These are phyloP conservation scores for Trametes cinnabarina DNA, from an alignment of 768 basidiomycete species.

Conservation along the genomic window DNA sequence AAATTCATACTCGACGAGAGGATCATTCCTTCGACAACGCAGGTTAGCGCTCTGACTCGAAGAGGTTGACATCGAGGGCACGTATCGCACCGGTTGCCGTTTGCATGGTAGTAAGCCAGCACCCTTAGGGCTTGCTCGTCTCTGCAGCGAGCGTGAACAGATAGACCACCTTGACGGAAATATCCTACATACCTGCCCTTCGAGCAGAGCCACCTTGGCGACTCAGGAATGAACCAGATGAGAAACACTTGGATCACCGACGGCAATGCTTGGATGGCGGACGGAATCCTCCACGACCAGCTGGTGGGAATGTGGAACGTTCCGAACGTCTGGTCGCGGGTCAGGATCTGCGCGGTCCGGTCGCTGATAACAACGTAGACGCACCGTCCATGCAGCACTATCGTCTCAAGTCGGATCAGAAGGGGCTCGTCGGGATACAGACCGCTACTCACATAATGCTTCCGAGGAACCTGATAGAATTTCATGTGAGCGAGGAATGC, in stretches of 20 bases:
- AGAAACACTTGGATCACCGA: constrained; percentile 34
- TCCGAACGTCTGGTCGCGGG: constrained; percentile 33
- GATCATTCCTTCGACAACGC: constrained; percentile 37
- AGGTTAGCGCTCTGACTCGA: not conserved
- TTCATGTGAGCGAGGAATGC: not conserved
- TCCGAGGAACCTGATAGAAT: constrained; percentile 31
- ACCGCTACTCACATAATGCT: constrained; percentile 32
- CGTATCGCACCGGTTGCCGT: constrained; percentile 31
- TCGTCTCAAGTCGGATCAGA: not conserved
- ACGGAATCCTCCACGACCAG: constrained; percentile 46
- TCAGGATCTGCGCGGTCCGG: not conserved
- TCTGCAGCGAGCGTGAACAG: constrained; percentile 10
- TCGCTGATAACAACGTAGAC: not conserved
- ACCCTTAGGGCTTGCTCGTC: constrained; percentile 35
- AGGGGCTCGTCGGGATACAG: not conserved
- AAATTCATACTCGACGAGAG: constrained; percentile 59
- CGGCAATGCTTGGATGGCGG: constrained; percentile 36
- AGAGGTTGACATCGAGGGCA: not conserved
- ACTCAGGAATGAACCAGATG: constrained; percentile 43
- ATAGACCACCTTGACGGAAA: not conserved
- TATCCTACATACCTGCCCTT: constrained; percentile 31
- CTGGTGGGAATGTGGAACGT: constrained; percentile 39
- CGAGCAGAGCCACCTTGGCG: constrained; percentile 38
- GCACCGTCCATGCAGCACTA: constrained; percentile 29
- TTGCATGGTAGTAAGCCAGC: constrained; percentile 41